Base-by-base conservation (phyloP, 495 filamentous ascomycete species). In the Trichoderma gamsii region DNA sequence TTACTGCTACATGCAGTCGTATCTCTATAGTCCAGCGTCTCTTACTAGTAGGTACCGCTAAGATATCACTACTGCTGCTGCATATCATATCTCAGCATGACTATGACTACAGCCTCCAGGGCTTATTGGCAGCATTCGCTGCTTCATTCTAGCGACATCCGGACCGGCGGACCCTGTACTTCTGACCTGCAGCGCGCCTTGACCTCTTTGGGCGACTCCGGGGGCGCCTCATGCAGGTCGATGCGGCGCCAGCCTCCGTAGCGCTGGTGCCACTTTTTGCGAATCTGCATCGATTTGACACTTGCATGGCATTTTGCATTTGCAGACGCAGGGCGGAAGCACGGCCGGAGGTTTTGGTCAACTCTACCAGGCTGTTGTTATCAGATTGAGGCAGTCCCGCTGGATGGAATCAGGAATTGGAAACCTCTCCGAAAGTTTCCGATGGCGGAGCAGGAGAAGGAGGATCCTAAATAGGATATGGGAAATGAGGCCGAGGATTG, bases 201-300 rank as follows among this genome's bases (percentile, higher is more conserved):
- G 56, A 23, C 56, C 56, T 61, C 56, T 61, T 61, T 61, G 56
- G 56, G 56, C 56, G 56, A 61, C 56, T 61, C 56, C 56, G 56
- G 29, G 23, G 27, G 25, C 56, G 56, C 56, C 56, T 61, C 56
- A 61, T 61, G 56, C 56, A 61, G 56, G 56, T 61, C 51, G 23
- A 59, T 59, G 51, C 51, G 23, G 51, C 51, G n/a, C 51, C 51
- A 21, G 51, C n/a, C 21, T 21, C n/a, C 4, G 23, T 61, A 61
- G 56, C 49, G 49, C 25, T 61, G 35, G 56, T n/a, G 49, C 25
- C 23, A 8, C 3, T 15, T 61, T 61, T 32, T 61, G 56, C 44
- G 44, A 49, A 49, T 49, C 44, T 49, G 44, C 44, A 49, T 15
- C 44, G 44, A 49, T 49, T 15, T 49, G 44, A n/a, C 44, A 38